A percentile compares a stretch with the other conserved stretches of the same genome.
Conservation (phyloP, 164 flowering plant genomes). For the Kingdonia uniflora region DNA sequence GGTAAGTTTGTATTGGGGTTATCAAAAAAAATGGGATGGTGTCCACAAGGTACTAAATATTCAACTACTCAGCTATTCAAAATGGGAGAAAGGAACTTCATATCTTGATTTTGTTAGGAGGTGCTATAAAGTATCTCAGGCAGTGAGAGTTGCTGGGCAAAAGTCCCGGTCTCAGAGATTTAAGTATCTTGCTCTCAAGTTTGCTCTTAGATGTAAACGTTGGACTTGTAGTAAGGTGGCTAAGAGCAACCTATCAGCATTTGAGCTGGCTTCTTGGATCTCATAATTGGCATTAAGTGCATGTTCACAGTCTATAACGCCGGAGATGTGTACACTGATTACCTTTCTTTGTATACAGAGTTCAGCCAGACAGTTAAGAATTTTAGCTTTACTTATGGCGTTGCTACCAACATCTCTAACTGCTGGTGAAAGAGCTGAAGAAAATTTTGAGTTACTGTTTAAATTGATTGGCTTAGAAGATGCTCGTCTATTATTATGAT, state of each 20-base stretch:
- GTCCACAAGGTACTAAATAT: constrained; percentile 67
- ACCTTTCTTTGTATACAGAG: constrained; percentile 79
- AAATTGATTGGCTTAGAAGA: constrained; percentile 91
- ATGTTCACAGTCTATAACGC: constrained; percentile 91
- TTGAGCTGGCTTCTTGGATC: no score
- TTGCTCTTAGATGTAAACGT: constrained; percentile 89
- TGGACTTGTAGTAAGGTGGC: no score
- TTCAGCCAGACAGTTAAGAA: constrained; percentile 63
- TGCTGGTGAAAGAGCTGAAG: constrained; percentile 96
- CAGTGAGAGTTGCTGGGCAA: constrained; percentile 41
- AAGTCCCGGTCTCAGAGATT: constrained; percentile 63
- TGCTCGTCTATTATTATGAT: constrained; percentile 86
- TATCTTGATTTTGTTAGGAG: no score
- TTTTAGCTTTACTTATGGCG: no score
- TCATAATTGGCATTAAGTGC: no score
- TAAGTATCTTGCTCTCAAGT: constrained; percentile 81
- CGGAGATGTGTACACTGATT: constrained; percentile 88
- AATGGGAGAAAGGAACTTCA: no score
- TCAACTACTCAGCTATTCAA: constrained; percentile 79
- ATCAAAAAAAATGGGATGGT: no score
- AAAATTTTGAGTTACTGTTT: constrained; percentile 87
- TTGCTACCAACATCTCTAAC: constrained; percentile 82
- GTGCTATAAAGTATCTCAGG: no score
- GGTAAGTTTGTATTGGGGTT: constrained; percentile 41
- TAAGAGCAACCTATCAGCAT: no score